These are phyloP conservation scores for Bipolaris zeicola DNA, from an alignment of 2,329 filamentous ascomycete genomes.

Conservation along the genomic window DNA sequence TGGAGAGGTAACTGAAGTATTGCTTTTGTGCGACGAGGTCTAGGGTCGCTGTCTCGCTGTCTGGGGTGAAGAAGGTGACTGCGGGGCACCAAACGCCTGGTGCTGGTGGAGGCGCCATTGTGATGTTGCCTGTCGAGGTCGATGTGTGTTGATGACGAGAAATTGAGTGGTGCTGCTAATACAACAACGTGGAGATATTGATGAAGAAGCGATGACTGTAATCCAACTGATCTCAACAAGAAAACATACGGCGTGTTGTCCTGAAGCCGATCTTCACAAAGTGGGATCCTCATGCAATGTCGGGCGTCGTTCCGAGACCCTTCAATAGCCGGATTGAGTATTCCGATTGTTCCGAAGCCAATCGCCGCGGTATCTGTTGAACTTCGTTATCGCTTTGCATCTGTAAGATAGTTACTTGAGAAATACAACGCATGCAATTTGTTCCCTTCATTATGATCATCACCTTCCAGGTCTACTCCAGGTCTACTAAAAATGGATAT, in stretches of 20 bases:
- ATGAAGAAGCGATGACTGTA: not conserved
- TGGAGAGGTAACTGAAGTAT: conserved; percentile 54
- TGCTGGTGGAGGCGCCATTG: conserved; percentile 22
- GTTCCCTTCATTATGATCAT: no score
- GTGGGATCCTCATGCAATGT: conserved; percentile 9
- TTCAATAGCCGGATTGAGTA: conserved; percentile 14
- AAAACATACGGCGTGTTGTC: not conserved
- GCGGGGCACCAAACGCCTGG: conserved; percentile 48
- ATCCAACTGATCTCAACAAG: not conserved
- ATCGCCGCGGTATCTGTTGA: not conserved
- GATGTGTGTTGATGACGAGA: not conserved
- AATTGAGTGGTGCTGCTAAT: not conserved
- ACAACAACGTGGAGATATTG: not conserved
- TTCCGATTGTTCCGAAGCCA: conserved; percentile 9
- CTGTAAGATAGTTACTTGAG: no score
- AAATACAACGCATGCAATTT: not conserved
- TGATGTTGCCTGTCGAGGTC: not conserved
- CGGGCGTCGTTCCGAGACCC: conserved; percentile 13
- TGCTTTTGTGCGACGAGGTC: conserved; percentile 50
- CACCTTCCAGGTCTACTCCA: no score
- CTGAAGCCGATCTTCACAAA: not conserved
- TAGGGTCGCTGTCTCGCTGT: conserved; percentile 44
- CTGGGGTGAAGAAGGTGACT: conserved; percentile 54
- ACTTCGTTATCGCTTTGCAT: not conserved
- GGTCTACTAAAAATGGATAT: no score